Evolutionary conservation across 108 stramenopile species (phyloP).

Genomic region (Mediolabrus comicus): DNA sequence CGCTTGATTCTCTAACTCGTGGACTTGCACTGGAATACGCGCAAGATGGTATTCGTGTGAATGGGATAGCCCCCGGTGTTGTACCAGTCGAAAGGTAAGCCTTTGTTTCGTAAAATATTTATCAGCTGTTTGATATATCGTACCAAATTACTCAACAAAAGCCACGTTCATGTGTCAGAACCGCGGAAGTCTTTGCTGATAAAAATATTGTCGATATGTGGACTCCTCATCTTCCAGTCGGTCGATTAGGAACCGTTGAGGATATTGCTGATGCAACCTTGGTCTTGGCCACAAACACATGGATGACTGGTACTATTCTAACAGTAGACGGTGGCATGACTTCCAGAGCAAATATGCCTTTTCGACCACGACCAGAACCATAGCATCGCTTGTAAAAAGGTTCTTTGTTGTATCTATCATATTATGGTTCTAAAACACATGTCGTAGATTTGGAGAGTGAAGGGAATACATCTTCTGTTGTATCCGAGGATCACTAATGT

Average conservation of each 20-base stretch:
- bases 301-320: conserved; percentile 63
- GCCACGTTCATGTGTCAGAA: too few relatives aligned
- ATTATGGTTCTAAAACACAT: too few relatives aligned
- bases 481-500: too few relatives aligned
- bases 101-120: too few relatives aligned
- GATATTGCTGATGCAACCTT: conserved; percentile 57
- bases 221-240: conserved; percentile 47
- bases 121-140: too few relatives aligned
- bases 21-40: conserved; percentile 58
- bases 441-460: too few relatives aligned
- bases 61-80: conserved; percentile 62
- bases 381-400: too few relatives aligned
- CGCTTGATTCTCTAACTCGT: conserved; percentile 53
- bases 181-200: conserved; percentile 32
- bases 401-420: too few relatives aligned
- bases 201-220: conserved; percentile 39
- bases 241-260: conserved; percentile 50
- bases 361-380: conserved; percentile 32
- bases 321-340: conserved; percentile 69
- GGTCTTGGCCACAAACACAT: conserved; percentile 56
- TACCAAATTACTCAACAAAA: too few relatives aligned
- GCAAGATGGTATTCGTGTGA: conserved; percentile 45
- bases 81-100: conserved; percentile 69
- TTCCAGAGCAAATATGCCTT: conserved; percentile 59
- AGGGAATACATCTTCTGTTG: too few relatives aligned